Evolutionary conservation across 2,329 filamentous ascomycete genomes (phyloP), one percentile per base, ranked within the genome.

Genomic region (Lizonia empirigonia): DNA sequence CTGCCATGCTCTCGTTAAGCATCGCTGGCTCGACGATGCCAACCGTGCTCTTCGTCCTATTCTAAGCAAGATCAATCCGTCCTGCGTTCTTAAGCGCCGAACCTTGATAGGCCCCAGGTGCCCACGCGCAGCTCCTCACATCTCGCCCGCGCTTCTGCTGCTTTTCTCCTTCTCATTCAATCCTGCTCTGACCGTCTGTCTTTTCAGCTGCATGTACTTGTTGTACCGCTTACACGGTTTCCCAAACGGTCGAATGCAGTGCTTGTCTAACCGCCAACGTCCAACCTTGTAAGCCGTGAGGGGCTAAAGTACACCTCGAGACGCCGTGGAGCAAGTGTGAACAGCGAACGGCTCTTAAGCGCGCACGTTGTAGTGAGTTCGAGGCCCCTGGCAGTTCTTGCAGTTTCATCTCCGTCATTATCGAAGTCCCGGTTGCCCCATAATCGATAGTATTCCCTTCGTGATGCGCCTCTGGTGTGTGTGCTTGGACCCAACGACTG

Each of bases 211-310:
- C 44, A 56, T 64, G 63, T 67, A 67, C 71, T 23, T 29, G 42
- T 39, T 44, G 49, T 46, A 46, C 65, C 56, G 50, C 51, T 50
- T 52, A 47, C 59, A 55, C 50, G 33, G 44, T 24, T 61, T 64
- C 58, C 44, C 59, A 61, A 67, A 68, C 74, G 72, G 72, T 69
- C 76, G 71, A 72, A 72, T 77, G 75, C 74, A 74, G 72, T 42
- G 58, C 53, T 55, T 63, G 58, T 69, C 60, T 67, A 62, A 61
- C 63, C 63, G 70, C 62, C 55, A 63, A 55, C 62, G 50, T 46
- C 59, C 37, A 69, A 62, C 70, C 70, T 65, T 67, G 67, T 68
- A 61, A 66, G 64, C 64, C 63, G 63, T 65, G 72, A 66, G 73
- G 72, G 70, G 71, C 69, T 63, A 63, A 59, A 64, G 57, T 59